Evolutionary conservation across 805 yeast species (phyloP).

Genomic region (Hanseniaspora singularis): DNA sequence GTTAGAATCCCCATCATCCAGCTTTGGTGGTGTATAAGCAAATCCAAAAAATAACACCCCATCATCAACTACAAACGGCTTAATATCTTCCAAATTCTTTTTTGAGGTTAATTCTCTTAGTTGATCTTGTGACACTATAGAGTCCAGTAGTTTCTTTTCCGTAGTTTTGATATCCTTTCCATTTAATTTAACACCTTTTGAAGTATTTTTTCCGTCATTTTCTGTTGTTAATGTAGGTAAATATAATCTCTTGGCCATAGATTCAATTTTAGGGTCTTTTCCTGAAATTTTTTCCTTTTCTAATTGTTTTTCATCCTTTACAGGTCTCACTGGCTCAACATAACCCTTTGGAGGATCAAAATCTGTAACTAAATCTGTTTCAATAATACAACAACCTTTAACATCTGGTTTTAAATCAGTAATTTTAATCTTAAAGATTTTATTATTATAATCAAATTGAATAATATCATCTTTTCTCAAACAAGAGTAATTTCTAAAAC

Average conservation of each 20-base stretch:
- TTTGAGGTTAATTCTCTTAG: background rate
- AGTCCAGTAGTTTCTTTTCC: background rate
- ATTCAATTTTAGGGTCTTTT: constrained; percentile 38
- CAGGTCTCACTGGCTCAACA: constrained; percentile 70
- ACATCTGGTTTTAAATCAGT: constrained; percentile 77
- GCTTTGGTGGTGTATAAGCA: constrained; percentile 45
- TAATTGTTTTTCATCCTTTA: constrained; percentile 21
- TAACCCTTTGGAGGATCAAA: constrained; percentile 99
- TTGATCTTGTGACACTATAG: constrained; percentile 1
- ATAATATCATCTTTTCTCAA: constrained; percentile 74
- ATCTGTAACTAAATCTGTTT: constrained; percentile 92
- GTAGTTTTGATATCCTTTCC: background rate
- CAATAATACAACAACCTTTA: constrained; percentile 65
- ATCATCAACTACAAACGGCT: constrained; percentile 59
- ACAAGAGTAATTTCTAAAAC: constrained; percentile 78
- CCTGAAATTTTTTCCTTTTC: constrained; percentile 27
- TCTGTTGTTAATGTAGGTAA: constrained; percentile 5
- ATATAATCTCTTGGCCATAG: constrained; percentile 52
- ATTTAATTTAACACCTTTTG: constrained; percentile 6
- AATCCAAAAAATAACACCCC: constrained; percentile 91
- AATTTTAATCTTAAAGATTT: constrained; percentile 65
- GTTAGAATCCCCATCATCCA: constrained; percentile 26
- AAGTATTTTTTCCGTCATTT: background rate
- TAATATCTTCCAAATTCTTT: constrained; percentile 36
- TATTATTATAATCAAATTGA: constrained; percentile 72